These are phyloP conservation scores for Eutypa lata DNA, from an alignment of 2,329 filamentous ascomycete genomes.

Conservation along the genomic window DNA sequence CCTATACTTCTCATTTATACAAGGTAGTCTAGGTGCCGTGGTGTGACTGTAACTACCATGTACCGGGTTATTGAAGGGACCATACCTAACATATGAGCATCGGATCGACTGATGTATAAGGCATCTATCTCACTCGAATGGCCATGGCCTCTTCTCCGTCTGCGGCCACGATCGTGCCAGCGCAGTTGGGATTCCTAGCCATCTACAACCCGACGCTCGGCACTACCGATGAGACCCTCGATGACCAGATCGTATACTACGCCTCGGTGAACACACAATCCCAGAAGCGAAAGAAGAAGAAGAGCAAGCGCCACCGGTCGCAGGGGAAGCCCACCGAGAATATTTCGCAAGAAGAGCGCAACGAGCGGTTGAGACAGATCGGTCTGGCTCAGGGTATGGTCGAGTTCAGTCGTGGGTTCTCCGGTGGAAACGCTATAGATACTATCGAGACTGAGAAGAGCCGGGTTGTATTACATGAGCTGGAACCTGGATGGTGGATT, in stretches of 20 bases:
- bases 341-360: conserved; percentile 63
- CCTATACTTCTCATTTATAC: too few relatives aligned
- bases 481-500: conserved; percentile 94
- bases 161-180: conserved; percentile 56
- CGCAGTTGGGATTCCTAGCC: conserved; percentile 83
- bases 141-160: conserved; percentile 12
- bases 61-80: too few relatives aligned
- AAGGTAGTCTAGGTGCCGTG: too few relatives aligned
- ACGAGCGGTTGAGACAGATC: conserved; percentile 87
- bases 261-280: conserved; percentile 56
- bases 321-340: conserved; percentile 39
- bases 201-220: conserved; percentile 84
- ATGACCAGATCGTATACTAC: conserved; percentile 91
- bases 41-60: too few relatives aligned
- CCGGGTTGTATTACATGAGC: conserved; percentile 78
- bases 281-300: conserved; percentile 26
- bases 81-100: too few relatives aligned
- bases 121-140: too few relatives aligned
- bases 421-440: conserved; percentile 72
- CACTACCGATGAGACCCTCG: conserved; percentile 63
- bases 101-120: too few relatives aligned
- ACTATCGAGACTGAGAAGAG: conserved; percentile 88
- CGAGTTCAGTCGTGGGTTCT: conserved; percentile 86
- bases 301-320: conserved; percentile 34
- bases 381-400: conserved; percentile 96